phyloP scores from a whole-genome alignment of 768 basidiomycete genomes.

The Hygrophorus pudorinus region DNA sequence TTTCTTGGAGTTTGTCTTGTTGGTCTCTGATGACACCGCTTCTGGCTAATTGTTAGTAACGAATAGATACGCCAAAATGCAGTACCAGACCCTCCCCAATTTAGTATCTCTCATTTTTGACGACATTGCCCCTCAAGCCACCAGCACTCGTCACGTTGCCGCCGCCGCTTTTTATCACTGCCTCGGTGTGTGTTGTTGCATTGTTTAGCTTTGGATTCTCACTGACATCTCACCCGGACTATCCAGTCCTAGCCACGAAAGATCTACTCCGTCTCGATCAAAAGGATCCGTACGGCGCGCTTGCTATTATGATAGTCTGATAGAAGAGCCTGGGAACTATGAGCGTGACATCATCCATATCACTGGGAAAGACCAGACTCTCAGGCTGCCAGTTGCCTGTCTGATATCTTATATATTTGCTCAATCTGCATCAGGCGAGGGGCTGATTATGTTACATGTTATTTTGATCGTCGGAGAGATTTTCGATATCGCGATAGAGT shows the following conservation, averaged over 20 bases:
- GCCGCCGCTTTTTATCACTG: slow-evolving; percentile 82
- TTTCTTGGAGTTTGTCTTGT: slow-evolving; percentile 57
- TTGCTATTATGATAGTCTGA: slow-evolving; percentile 30
- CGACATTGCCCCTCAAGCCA: slow-evolving; percentile 49
- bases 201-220: not conserved
- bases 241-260: slow-evolving; percentile 67
- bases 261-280: slow-evolving; percentile 56
- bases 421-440: no score
- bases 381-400: no score
- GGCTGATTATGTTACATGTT: no score
- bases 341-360: no score
- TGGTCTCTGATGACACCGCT: slow-evolving; percentile 6
- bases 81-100: slow-evolving; percentile 46
- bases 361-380: no score
- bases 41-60: slow-evolving; percentile 5
- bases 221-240: slow-evolving; percentile 4
- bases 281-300: slow-evolving; percentile 43
- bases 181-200: slow-evolving; percentile 41
- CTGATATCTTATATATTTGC: no score
- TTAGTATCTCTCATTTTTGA: slow-evolving; percentile 47
- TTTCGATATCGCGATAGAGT: no score
- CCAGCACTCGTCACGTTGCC: slow-evolving; percentile 69
- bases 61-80: slow-evolving; percentile 70
- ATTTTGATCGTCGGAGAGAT: no score
- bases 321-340: not conserved